Percentiles rank a stretch among this genome's conserved stretches.
phyloP scores from a whole-genome alignment of 352 stramenopile species.

The Pilasporangium apinafurcum region DNA sequence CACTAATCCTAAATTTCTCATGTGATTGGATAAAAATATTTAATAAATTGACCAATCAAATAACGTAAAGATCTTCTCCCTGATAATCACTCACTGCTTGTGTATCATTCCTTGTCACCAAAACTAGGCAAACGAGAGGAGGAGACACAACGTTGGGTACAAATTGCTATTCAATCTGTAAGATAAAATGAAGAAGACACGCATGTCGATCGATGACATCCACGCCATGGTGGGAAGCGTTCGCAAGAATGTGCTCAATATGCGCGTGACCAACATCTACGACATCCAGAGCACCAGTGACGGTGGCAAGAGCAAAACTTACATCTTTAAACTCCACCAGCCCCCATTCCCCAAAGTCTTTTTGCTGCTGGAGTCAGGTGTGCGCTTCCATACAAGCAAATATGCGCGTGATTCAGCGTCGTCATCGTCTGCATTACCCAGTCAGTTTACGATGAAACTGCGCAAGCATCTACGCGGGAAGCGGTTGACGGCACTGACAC shows the following conservation, averaged over 20 bases:
- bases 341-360: constrained; percentile 90
- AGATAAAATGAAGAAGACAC: constrained; percentile 69
- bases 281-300: constrained; percentile 77
- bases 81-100: too few relatives aligned
- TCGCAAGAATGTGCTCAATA: constrained; percentile 81
- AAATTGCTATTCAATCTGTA: too few relatives aligned
- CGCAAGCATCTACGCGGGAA: constrained; percentile 96
- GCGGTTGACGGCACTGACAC: constrained; percentile 87
- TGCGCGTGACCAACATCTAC: constrained; percentile 97
- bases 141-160: too few relatives aligned
- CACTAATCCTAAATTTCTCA: too few relatives aligned
- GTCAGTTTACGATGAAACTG: constrained; percentile 97
- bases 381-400: constrained; percentile 96
- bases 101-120: too few relatives aligned
- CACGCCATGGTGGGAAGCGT: constrained; percentile 83
- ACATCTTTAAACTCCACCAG: constrained; percentile 91
- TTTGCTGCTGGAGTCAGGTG: constrained; percentile 93
- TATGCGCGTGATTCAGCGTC: constrained; percentile 69
- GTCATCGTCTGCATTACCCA: constrained; percentile 74
- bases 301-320: constrained; percentile 84
- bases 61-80: too few relatives aligned
- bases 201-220: constrained; percentile 87
- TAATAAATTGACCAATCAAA: too few relatives aligned
- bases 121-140: too few relatives aligned
- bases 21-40: too few relatives aligned